Evolutionary conservation across 192 early-diverging fungal species (phyloP).

Genomic region (Ramicandelaber brevisporus): DNA sequence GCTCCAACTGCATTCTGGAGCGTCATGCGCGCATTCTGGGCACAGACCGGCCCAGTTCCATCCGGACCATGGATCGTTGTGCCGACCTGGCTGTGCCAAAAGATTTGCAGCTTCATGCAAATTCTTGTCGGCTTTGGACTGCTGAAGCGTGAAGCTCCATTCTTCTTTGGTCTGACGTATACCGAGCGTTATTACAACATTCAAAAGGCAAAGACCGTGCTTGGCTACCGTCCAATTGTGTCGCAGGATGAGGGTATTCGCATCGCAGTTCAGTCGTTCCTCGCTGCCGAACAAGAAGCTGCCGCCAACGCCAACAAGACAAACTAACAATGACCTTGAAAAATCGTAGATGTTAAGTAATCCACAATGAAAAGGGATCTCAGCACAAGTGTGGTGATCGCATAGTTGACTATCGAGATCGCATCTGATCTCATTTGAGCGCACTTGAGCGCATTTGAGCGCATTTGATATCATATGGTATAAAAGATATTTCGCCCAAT

Average conservation of each 20-base stretch:
- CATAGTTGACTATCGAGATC: no score
- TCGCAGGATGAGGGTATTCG: constrained; percentile 23
- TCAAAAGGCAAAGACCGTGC: constrained; percentile 43
- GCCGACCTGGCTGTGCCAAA: constrained; percentile 36
- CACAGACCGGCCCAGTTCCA: constrained; percentile 21
- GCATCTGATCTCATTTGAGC: no score
- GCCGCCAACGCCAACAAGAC: no score
- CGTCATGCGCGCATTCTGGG: constrained; percentile 44
- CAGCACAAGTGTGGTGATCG: no score
- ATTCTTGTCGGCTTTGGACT: constrained; percentile 27
- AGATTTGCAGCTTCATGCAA: constrained; percentile 28
- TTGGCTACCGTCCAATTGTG: constrained; percentile 36
- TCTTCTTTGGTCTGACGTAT: constrained; percentile 50
- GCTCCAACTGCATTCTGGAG: constrained; percentile 79
- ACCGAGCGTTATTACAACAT: constrained; percentile 75
- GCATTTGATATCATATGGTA: no score
- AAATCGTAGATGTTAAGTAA: no score
- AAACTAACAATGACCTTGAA: no score
- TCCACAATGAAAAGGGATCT: no score
- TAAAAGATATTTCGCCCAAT: no score
- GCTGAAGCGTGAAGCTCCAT: constrained; percentile 47
- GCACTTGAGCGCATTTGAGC: no score
- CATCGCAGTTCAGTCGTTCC: constrained; percentile 15
- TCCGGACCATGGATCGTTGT: constrained; percentile 28
- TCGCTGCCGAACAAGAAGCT: no score